A percentile compares a stretch with the other conserved stretches of the same genome.
These are phyloP conservation scores for Hysterangium stoloniferum DNA, from an alignment of 768 basidiomycete species.

Conservation along the genomic window DNA sequence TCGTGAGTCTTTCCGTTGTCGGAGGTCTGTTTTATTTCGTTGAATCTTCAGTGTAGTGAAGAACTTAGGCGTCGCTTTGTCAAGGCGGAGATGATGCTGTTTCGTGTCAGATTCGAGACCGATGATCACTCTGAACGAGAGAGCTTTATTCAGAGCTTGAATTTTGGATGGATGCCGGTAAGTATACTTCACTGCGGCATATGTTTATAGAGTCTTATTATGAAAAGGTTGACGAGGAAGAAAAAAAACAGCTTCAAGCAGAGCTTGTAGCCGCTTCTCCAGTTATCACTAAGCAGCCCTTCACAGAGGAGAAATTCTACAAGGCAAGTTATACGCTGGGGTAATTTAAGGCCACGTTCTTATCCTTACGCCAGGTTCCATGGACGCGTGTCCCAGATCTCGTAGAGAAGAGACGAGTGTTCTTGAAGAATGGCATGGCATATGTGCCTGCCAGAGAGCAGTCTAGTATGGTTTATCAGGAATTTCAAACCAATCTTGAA, in stretches of 20 bases:
- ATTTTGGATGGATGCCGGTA: slow-evolving; percentile 63
- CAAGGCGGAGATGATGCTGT: slow-evolving; percentile 81
- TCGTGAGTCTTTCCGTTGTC: slow-evolving; percentile 77
- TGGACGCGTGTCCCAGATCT: slow-evolving; percentile 96
- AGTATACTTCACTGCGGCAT: slow-evolving; percentile 15
- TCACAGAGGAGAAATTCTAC: slow-evolving; percentile 56
- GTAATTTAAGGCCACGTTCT: background rate
- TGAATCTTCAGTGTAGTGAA: slow-evolving; percentile 47
- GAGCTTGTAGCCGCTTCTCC: slow-evolving; percentile 46
- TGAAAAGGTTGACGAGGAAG: slow-evolving; percentile 47
- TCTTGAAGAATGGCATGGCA: slow-evolving; percentile 76
- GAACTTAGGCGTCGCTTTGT: slow-evolving; percentile 84
- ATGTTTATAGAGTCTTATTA: background rate
- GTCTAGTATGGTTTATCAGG: slow-evolving; percentile 81
- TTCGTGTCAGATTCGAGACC: slow-evolving; percentile 70
- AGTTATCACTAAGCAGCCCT: slow-evolving; percentile 30
- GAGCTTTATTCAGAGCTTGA: slow-evolving; percentile 54
- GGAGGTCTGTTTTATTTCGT: no score
- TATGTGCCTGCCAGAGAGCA: slow-evolving; percentile 75
- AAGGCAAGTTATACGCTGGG: slow-evolving; percentile 39
- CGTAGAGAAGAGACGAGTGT: slow-evolving; percentile 72
- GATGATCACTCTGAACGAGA: slow-evolving; percentile 51
- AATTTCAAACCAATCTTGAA: slow-evolving; percentile 68
- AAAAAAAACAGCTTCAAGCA: slow-evolving; percentile 39
- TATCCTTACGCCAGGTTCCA: slow-evolving; percentile 52